Conservation (phyloP, 2,329 filamentous ascomycete genomes). For the Thielaviopsis euricoi region DNA sequence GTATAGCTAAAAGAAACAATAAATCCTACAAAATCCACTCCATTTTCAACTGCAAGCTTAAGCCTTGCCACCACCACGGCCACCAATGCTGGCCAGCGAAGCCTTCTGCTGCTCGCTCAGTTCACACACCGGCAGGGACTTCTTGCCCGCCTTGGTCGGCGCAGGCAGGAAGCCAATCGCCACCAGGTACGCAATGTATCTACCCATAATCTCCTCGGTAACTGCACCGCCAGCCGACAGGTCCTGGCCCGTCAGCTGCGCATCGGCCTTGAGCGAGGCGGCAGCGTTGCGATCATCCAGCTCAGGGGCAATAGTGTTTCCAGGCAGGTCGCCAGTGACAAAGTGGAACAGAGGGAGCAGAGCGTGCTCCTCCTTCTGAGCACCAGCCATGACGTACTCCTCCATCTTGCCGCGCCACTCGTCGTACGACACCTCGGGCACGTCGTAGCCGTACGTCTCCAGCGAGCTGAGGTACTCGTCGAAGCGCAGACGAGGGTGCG, state of each 20-base stretch:
- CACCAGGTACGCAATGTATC: conserved; percentile 43
- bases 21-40: not conserved
- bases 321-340: conserved; percentile 49
- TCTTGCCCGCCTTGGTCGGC: conserved; percentile 20
- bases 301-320: conserved; percentile 51
- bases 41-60: not conserved
- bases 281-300: conserved; percentile 47
- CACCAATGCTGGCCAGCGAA: conserved; percentile 11
- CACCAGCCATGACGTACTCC: conserved; percentile 16
- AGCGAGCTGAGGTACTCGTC: conserved; percentile 60
- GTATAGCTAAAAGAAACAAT: not conserved
- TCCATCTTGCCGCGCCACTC: conserved; percentile 44
- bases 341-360: conserved; percentile 55
- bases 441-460: conserved; percentile 55
- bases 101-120: conserved; percentile 11
- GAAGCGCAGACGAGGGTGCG: conserved; percentile 61
- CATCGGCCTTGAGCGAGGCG: conserved; percentile 38
- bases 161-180: conserved; percentile 40
- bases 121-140: conserved; percentile 30
- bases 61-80: conserved; percentile 11
- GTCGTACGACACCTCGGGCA: conserved; percentile 49
- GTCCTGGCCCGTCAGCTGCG: conserved; percentile 30
- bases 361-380: conserved; percentile 17
- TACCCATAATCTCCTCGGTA: conserved; percentile 38
- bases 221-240: conserved; percentile 34